phyloP scores from a whole-genome alignment of 768 basidiomycete genomes.

The Cubamyces sp. region DNA sequence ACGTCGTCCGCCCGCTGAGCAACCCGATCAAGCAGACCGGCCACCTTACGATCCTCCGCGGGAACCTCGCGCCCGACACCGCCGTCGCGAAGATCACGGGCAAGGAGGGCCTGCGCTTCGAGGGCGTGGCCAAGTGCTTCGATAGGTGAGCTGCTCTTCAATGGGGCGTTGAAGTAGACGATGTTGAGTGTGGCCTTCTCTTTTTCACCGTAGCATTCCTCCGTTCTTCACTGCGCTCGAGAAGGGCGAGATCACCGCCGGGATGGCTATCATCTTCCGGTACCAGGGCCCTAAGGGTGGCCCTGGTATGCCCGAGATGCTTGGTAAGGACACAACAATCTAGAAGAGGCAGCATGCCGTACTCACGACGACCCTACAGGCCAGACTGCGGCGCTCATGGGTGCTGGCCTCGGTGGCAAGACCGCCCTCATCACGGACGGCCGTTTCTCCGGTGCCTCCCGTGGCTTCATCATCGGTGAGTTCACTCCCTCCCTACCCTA shows the following conservation, averaged over 20 bases:
- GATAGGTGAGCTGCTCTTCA: conserved; percentile 54
- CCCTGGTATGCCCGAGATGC: conserved; percentile 90
- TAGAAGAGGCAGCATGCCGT: not conserved
- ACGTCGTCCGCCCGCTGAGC: conserved; percentile 70
- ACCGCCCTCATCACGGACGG: conserved; percentile 89
- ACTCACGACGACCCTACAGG: conserved; percentile 41
- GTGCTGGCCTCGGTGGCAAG: conserved; percentile 77
- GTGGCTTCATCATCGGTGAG: conserved; percentile 63
- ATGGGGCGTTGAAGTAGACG: not conserved
- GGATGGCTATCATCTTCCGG: conserved; percentile 79
- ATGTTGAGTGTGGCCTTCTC: not conserved
- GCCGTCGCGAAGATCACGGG: conserved; percentile 94
- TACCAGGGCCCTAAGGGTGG: conserved; percentile 91
- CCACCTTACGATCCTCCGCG: conserved; percentile 84
- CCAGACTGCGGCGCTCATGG: conserved; percentile 83
- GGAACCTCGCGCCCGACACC: conserved; percentile 86
- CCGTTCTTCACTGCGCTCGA: conserved; percentile 76
- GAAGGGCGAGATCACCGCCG: conserved; percentile 73
- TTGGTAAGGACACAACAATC: conserved; percentile 36
- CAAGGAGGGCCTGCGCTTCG: conserved; percentile 85
- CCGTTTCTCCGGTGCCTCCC: conserved; percentile 83
- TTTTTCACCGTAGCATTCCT: conserved; percentile 49
- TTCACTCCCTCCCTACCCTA: not conserved
- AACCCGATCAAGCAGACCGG: conserved; percentile 87
- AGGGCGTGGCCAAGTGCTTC: conserved; percentile 81